These are phyloP conservation scores for Phytophthora pluvialis DNA, from an alignment of 352 stramenopile genomes.

Conservation along the genomic window DNA sequence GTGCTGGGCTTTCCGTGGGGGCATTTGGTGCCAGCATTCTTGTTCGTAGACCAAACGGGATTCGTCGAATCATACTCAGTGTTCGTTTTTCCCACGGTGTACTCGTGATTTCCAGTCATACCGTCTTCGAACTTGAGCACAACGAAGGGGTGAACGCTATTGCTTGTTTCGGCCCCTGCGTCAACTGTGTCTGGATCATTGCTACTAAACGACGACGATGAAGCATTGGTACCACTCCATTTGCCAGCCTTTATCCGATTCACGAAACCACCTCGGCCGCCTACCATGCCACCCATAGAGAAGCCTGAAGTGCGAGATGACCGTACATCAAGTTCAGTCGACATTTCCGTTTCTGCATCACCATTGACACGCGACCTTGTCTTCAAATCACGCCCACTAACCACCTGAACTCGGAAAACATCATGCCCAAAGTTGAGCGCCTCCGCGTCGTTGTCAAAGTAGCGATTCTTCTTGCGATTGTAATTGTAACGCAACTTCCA, in stretches of 20 bases:
- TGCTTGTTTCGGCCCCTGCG: slow-evolving; percentile 24
- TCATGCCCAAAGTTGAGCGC: slow-evolving; percentile 82
- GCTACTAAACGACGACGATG: slow-evolving; percentile 32
- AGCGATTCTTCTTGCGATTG: slow-evolving; percentile 74
- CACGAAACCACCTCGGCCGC: slow-evolving; percentile 59
- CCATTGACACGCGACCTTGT: slow-evolving; percentile 16
- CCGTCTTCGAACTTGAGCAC: slow-evolving; percentile 75
- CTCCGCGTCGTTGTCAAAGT: slow-evolving; percentile 82
- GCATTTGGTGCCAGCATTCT: slow-evolving; percentile 53
- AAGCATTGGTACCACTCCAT: slow-evolving; percentile 45
- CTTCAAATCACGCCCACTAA: slow-evolving; percentile 63
- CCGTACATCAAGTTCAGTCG: slow-evolving; percentile 23
- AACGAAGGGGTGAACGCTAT: slow-evolving; percentile 66
- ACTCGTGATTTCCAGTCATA: slow-evolving; percentile 55
- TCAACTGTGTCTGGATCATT: slow-evolving; percentile 31
- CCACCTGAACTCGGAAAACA: slow-evolving; percentile 76
- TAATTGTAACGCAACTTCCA: slow-evolving; percentile 85
- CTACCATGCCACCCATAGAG: slow-evolving; percentile 48
- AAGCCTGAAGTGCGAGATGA: slow-evolving; percentile 57
- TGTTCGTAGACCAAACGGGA: slow-evolving; percentile 82
- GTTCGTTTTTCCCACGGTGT: slow-evolving; percentile 81
- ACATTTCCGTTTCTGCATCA: slow-evolving; percentile 25
- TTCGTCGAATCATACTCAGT: slow-evolving; percentile 81
- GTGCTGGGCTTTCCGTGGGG: slow-evolving; percentile 70
- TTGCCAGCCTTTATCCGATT: slow-evolving; percentile 75